Conservation (phyloP, 768 basidiomycete species). For the Tulasnella sp. region DNA sequence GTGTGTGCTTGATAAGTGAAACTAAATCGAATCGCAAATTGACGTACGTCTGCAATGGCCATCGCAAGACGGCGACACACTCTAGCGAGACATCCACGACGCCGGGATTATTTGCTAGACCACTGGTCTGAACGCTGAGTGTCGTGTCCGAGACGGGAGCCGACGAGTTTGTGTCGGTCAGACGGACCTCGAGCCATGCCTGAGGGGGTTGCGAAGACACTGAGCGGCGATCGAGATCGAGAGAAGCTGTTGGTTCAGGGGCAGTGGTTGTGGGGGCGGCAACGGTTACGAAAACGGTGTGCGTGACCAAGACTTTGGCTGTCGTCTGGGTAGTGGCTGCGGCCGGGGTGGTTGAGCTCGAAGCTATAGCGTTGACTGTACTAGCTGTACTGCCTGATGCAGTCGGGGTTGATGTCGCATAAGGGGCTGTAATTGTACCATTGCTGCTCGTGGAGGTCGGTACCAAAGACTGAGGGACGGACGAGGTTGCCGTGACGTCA, state of each 20-base stretch:
- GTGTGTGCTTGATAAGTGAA: background rate
- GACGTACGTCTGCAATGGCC: constrained; percentile 58
- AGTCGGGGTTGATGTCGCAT: no score
- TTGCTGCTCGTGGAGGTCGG: no score
- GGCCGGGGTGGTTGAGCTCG: background rate
- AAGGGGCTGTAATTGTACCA: no score
- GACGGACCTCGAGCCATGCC: no score
- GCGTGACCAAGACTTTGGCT: constrained; percentile 19
- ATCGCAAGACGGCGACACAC: constrained; percentile 56
- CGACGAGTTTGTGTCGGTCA: no score
- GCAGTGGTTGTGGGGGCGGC: background rate
- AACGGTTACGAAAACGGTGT: constrained; percentile 12
- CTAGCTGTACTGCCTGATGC: no score
- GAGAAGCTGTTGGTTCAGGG: constrained; percentile 7
- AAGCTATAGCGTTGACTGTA: no score
- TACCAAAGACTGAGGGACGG: no score
- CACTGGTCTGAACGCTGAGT: background rate
- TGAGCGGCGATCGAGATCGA: constrained; percentile 1
- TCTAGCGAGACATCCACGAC: constrained; percentile 31
- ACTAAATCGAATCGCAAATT: background rate
- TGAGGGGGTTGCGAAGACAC: background rate
- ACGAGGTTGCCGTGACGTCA: background rate
- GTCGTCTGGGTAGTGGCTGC: constrained; percentile 26
- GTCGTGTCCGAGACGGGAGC: background rate
- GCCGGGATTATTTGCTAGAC: background rate